Conservation (phyloP, 805 yeast genomes). For the Candida morakotiae region DNA sequence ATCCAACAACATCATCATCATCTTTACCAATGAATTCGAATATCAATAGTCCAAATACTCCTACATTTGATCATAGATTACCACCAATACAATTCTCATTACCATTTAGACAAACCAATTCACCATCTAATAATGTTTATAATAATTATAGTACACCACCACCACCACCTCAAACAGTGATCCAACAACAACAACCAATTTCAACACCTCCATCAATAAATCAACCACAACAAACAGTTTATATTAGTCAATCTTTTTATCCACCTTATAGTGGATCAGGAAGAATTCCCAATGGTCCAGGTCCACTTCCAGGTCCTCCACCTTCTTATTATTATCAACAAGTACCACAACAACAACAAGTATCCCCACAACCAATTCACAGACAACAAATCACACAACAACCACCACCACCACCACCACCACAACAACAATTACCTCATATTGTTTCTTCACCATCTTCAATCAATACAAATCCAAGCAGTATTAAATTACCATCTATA, state of each 20-base stretch:
- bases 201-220: conserved; percentile 3
- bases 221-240: not conserved
- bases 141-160: conserved; percentile 1
- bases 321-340: conserved; percentile 15
- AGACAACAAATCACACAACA: conserved; percentile 32
- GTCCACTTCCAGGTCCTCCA: conserved; percentile 41
- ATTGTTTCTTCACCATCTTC: not conserved
- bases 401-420: conserved; percentile 1
- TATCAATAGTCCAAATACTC: not conserved
- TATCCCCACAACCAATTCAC: conserved; percentile 23
- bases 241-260: conserved; percentile 9
- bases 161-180: not conserved
- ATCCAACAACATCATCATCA: conserved; percentile 3
- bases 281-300: conserved; percentile 39
- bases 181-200: not conserved
- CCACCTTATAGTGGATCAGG: conserved; percentile 35
- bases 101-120: not conserved
- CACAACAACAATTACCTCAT: not conserved
- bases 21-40: not conserved
- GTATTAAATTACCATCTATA: conserved; percentile 7
- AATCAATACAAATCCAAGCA: not conserved
- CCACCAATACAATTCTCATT: conserved; percentile 5
- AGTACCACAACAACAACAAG: conserved; percentile 7
- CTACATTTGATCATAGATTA: conserved; percentile 1
- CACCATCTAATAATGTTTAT: not conserved